Conservation (phyloP, 129 eudicot species). For the Flaveria linearis region DNA sequence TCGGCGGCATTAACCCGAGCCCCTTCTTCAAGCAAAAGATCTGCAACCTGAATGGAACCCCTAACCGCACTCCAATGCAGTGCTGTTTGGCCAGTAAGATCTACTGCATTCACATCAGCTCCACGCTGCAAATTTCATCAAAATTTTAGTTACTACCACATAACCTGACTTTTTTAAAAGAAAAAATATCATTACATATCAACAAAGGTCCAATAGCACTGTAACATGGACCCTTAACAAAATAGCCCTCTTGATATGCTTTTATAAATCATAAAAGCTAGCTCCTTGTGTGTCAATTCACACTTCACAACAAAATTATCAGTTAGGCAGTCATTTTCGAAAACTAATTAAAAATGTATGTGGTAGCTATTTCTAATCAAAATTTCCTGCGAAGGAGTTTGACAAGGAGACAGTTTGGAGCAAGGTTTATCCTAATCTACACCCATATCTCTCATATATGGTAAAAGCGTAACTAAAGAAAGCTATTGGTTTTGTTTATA, state of each 20-base stretch:
- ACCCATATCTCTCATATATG: constrained; percentile 10
- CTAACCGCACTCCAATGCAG: constrained; percentile 99
- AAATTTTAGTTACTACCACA: constrained; percentile 1
- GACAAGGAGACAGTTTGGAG: constrained; percentile 10
- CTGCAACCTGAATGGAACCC: constrained; percentile 88
- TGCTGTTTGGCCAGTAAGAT: constrained; percentile 96
- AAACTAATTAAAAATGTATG: not conserved
- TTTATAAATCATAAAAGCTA: not conserved
- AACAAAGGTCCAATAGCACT: constrained; percentile 18
- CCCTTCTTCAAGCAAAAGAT: constrained; percentile 90
- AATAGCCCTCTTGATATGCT: not conserved
- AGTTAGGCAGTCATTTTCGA: not conserved
- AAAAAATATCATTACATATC: constrained; percentile 1
- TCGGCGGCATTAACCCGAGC: constrained; percentile 80
- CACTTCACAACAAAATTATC: constrained; percentile 6
- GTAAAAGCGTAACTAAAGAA: not conserved
- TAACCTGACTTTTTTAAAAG: not conserved
- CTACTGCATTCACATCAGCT: constrained; percentile 88
- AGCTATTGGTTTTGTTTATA: constrained; percentile 9
- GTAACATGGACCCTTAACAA: not conserved
- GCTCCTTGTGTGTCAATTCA: not conserved
- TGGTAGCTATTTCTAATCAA: not conserved
- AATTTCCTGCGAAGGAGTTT: not conserved
- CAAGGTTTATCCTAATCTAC: not conserved
- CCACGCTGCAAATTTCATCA: constrained; percentile 66